Evolutionary conservation across 2,329 filamentous ascomycete genomes (phyloP), one percentile per base, ranked within the genome.

Genomic region (Fusarium dlaminii): DNA sequence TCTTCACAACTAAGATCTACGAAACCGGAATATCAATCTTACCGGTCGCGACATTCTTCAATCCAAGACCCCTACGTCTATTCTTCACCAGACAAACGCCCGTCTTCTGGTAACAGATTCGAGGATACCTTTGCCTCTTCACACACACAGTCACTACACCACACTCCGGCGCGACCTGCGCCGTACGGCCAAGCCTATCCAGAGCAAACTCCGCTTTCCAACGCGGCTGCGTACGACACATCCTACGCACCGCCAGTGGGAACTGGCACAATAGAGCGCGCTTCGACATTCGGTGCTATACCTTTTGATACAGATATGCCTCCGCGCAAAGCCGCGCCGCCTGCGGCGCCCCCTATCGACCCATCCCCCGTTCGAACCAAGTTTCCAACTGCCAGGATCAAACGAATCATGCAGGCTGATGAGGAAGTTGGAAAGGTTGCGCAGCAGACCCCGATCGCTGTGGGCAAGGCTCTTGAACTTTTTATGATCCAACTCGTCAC

Each of bases 341-440:
- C 79, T 46, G 79, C 76, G 67, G 80, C 83, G 62, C 81, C 83
- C 36, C 81, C 82, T 48, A 83, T 90, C 77, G 90, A 84, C 82
- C 89, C 82, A 84, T 98, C 84, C 83, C 88, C 94, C 48, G 94
- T 99, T 77, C 94, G 91, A 83, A 98, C 96, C 39, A 98, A 98
- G 79, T 99, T 99, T 79, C 96, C 96, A 3, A 97, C 97, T 37
- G 96, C 96, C 20, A 90, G 96, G 71, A 99, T 99, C 86, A 99
- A 99, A 87, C 91, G 96, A 58, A 98, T 99, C 79, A 98, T 99
- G 96, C 96, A 99, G 84, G 96, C 96, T 17, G 96, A 99, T 80
- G 96, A 99, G 80, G 96, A 99, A 81, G 95, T 99, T 1, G 96
- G 96, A 71, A 99, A 99, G 84, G 96, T 99, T 15, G 95, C 96